A percentile compares a stretch with the other conserved stretches of the same genome.
phyloP scores from a whole-genome alignment of 2,329 filamentous ascomycete species.

The Pseudohalonectria lignicola region DNA sequence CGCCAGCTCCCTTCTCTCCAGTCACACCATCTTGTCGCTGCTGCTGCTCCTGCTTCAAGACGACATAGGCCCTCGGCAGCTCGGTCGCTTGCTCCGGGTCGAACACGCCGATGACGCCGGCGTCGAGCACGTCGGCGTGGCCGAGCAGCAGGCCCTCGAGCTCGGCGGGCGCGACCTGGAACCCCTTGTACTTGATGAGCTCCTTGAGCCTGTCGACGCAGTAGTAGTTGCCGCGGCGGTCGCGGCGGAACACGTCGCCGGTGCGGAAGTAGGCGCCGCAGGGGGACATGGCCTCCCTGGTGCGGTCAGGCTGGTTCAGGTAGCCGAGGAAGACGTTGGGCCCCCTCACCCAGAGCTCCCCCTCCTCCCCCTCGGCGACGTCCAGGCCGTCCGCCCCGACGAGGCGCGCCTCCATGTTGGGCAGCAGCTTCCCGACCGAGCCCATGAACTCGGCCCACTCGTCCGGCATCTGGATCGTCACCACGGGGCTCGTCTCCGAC shows the following conservation, averaged over 20 bases:
- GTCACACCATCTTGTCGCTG: no score
- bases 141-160: constrained; percentile 38
- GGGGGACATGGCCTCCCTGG: constrained; percentile 56
- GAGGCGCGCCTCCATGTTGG: constrained; percentile 73
- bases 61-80: constrained; percentile 57
- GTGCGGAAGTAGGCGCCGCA: constrained; percentile 80
- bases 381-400: constrained; percentile 28
- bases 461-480: constrained; percentile 61
- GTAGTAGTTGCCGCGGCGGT: constrained; percentile 70
- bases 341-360: constrained; percentile 69
- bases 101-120: constrained; percentile 52
- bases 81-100: constrained; percentile 53
- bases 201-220: constrained; percentile 80
- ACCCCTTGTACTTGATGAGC: constrained; percentile 55
- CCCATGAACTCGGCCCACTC: constrained; percentile 71
- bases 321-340: constrained; percentile 77
- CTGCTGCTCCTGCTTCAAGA: constrained; percentile 23
- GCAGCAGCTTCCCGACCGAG: constrained; percentile 64
- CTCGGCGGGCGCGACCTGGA: constrained; percentile 60
- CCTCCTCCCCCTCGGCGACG: constrained; percentile 47
- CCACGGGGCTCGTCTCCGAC: constrained; percentile 74
- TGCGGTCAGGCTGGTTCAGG: constrained; percentile 61
- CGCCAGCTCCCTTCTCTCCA: no score
- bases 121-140: constrained; percentile 38
- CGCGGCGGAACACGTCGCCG: constrained; percentile 74